Conservation (phyloP, 23 red algal genomes). For the Chondrus crispus region DNA sequence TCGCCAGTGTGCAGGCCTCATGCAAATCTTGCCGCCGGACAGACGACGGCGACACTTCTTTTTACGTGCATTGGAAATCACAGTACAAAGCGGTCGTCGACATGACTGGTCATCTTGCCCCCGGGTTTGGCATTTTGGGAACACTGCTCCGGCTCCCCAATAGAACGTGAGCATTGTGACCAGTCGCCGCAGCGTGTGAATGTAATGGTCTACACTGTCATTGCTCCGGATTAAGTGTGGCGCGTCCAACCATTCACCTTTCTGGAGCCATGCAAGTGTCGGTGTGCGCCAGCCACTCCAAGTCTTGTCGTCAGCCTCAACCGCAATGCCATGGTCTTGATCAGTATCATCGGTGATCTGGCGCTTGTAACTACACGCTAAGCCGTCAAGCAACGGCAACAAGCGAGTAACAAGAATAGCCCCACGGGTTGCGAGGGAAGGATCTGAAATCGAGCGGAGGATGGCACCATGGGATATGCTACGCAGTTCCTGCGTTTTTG, state of each 20-base stretch:
- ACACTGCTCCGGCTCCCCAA: conserved; percentile 50
- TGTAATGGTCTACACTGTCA: conserved; percentile 47
- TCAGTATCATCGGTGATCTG: neutral
- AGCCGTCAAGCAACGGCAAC: neutral
- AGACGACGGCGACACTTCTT: neutral
- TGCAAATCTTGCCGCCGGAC: neutral
- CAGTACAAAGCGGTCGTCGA: conserved; percentile 2
- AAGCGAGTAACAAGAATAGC: neutral
- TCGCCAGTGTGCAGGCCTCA: neutral
- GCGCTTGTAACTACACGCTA: neutral
- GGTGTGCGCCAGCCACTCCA: conserved; percentile 35
- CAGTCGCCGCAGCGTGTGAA: conserved; percentile 1
- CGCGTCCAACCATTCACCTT: neutral
- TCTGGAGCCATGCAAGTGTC: conserved; percentile 36
- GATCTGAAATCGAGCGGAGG: neutral
- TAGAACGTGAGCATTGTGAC: conserved; percentile 40
- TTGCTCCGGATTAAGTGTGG: neutral
- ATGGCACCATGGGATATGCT: neutral
- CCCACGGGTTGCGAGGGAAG: neutral
- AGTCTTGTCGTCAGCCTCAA: neutral
- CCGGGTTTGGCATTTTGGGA: conserved; percentile 23
- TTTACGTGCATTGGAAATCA: neutral
- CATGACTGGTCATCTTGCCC: conserved; percentile 7
- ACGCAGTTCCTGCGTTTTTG: neutral
- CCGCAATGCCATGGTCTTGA: neutral